Conservation (phyloP, 2,329 filamentous ascomycete genomes). For the Clonostachys rhizophaga region DNA sequence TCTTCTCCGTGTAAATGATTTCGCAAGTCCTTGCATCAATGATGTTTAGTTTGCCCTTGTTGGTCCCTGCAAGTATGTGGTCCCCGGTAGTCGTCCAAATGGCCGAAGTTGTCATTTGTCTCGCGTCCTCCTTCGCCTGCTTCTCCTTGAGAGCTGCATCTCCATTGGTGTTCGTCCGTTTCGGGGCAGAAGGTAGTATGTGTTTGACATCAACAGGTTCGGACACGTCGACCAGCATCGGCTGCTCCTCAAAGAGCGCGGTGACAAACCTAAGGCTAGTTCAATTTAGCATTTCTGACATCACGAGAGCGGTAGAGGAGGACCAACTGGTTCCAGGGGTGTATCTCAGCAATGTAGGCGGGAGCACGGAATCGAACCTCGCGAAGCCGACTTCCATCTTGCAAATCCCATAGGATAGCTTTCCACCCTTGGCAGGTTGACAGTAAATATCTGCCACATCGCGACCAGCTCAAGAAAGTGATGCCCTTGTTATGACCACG, state of each 20-base stretch:
- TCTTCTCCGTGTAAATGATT: slow-evolving; percentile 84
- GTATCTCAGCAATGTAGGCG: slow-evolving; percentile 92
- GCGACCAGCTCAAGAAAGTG: slow-evolving; percentile 92
- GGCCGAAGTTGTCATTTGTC: slow-evolving; percentile 89
- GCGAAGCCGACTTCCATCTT: slow-evolving; percentile 63
- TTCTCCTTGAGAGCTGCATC: slow-evolving; percentile 74
- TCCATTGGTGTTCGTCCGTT: slow-evolving; percentile 64
- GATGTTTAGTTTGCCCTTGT: slow-evolving; percentile 93
- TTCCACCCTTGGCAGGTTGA: slow-evolving; percentile 96
- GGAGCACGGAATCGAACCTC: slow-evolving; percentile 89
- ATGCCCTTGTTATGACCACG: slow-evolving; percentile 91
- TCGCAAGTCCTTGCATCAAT: slow-evolving; percentile 78
- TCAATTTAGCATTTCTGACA: neutral
- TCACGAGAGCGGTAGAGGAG: neutral
- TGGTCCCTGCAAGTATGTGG: slow-evolving; percentile 89
- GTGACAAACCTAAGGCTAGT: slow-evolving; percentile 79
- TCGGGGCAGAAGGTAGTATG: slow-evolving; percentile 75
- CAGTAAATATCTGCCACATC: slow-evolving; percentile 84
- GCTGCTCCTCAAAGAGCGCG: slow-evolving; percentile 90
- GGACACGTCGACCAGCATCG: slow-evolving; percentile 78
- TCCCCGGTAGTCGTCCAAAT: slow-evolving; percentile 83
- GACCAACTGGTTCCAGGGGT: slow-evolving; percentile 78
- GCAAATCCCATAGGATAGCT: slow-evolving; percentile 90
- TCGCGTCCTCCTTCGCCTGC: slow-evolving; percentile 85
- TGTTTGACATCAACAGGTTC: slow-evolving; percentile 67